Evolutionary conservation across 441 rosid genomes (phyloP), one percentile per base, ranked within the genome.

Genomic region (Populus hybrid): DNA sequence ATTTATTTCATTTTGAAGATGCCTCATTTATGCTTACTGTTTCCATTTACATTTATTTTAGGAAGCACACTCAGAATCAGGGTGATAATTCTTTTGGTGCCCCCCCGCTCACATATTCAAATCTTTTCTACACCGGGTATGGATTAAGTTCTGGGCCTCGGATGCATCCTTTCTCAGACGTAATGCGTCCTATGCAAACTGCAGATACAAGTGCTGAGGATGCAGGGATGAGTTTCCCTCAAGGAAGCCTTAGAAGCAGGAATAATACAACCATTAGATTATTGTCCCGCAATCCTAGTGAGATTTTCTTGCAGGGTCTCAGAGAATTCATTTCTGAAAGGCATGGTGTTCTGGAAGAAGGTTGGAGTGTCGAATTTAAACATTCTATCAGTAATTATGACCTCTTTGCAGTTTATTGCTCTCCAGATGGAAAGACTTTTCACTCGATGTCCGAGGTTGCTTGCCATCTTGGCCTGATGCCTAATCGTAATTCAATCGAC

Each of bases 341-440:
- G 85, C 94, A 88, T 79, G 99, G 97, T 72, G 85, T 83, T 74
- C 85, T 93, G 72, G 98, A 88, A 78, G 95, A 92, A 80, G 99
- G 97, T 67, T 92, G 97, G 98, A 87, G 63, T 61, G 95, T 90
- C 35, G 95, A 95, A 83, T 83, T 91, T 79, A 90, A 84, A 81
- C 92, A 83, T 75, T 86, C 92, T 63, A 38, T 74, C 36, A 71
- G 85, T 80, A 84, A 83, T 83, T 82, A 85, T 88, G 91, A 87
- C 74, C 77, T 79, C 26, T 87, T 80, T 88, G 87, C 88, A 73
- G 88, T 88, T 77, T 95, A 91, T 81, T 86, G 90, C 81, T 90
- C 95, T 82, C 98, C 97, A 36, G 94, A 88, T 87, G 98, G 98
- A 71, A 90, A 84, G 85, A 87, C 85, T 35, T 95, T 95, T 89